Percentiles rank a stretch among this genome's conserved stretches.
phyloP scores from a whole-genome alignment of 1,284 basidiomycete genomes.

The Nidula niveotomentosa region DNA sequence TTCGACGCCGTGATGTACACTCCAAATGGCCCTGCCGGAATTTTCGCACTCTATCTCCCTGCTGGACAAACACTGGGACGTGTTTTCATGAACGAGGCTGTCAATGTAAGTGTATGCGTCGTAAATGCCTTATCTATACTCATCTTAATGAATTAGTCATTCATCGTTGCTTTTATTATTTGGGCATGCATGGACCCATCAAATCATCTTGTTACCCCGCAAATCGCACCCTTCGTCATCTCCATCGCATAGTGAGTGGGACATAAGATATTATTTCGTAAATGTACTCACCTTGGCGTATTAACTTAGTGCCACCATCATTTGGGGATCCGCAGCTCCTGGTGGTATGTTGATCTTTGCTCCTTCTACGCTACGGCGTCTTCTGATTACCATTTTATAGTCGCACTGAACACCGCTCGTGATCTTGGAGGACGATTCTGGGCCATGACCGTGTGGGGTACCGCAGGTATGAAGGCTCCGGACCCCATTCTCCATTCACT shows the following conservation, averaged over 20 bases:
- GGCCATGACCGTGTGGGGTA: constrained; percentile 59
- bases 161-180: constrained; percentile 60
- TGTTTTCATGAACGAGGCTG: constrained; percentile 66
- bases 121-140: neutral
- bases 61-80: constrained; percentile 51
- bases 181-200: constrained; percentile 63
- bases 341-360: constrained; percentile 35
- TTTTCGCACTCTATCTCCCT: constrained; percentile 51
- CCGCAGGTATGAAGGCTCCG: constrained; percentile 22
- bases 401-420: constrained; percentile 66
- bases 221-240: constrained; percentile 49
- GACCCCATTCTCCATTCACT: no score
- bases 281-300: no score
- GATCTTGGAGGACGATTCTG: constrained; percentile 64
- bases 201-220: constrained; percentile 57
- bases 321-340: constrained; percentile 60
- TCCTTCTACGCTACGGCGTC: no score
- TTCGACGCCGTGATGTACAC: constrained; percentile 50
- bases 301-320: constrained; percentile 40
- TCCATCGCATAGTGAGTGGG: constrained; percentile 51
- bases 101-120: constrained; percentile 42
- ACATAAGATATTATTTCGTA: neutral
- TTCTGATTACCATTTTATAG: constrained; percentile 20
- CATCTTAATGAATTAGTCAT: constrained; percentile 42
- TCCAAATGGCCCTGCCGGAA: constrained; percentile 59